Percentiles rank a stretch among this genome's conserved stretches.
phyloP scores from a whole-genome alignment of 192 early-diverging fungal genomes.

The Coemansia sp. region DNA sequence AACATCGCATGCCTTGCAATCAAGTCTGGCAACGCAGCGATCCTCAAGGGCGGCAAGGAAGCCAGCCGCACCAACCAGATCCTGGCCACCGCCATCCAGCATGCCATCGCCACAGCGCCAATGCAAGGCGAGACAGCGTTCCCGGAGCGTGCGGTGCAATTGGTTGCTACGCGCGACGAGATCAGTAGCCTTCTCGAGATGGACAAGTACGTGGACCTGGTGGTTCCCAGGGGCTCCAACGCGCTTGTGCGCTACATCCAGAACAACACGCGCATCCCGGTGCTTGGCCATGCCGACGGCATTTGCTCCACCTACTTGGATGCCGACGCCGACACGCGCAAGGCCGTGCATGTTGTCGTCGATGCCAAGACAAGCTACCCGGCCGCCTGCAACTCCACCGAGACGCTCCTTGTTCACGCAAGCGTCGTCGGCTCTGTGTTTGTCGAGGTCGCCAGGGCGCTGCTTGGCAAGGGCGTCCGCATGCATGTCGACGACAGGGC shows the following conservation, averaged over 20 bases:
- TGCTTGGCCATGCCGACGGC: constrained; percentile 99
- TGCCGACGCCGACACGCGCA: constrained; percentile 71
- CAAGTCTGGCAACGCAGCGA: constrained; percentile 97
- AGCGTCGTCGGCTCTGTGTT: constrained; percentile 49
- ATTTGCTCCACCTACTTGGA: constrained; percentile 92
- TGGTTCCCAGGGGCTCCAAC: constrained; percentile 93
- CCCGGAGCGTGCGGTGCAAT: constrained; percentile 73
- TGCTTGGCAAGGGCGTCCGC: constrained; percentile 62
- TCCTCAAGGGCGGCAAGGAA: constrained; percentile 97
- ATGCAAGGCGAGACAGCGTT: constrained; percentile 45
- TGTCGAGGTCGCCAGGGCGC: constrained; percentile 57
- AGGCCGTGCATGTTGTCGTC: constrained; percentile 76
- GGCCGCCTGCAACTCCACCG: constrained; percentile 94
- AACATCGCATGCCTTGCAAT: constrained; percentile 93
- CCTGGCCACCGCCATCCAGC: constrained; percentile 72
- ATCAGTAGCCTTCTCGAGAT: constrained; percentile 80
- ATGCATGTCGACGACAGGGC: constrained; percentile 63
- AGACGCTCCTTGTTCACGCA: constrained; percentile 86
- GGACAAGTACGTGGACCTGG: constrained; percentile 93
- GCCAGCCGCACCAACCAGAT: constrained; percentile 76
- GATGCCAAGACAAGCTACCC: constrained; percentile 95
- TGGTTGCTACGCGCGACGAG: constrained; percentile 87
- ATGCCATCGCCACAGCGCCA: constrained; percentile 65
- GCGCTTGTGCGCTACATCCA: constrained; percentile 88
- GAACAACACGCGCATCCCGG: constrained; percentile 94